phyloP scores from a whole-genome alignment of 2,329 filamentous ascomycete species.

The Colletotrichum echinochloae region DNA sequence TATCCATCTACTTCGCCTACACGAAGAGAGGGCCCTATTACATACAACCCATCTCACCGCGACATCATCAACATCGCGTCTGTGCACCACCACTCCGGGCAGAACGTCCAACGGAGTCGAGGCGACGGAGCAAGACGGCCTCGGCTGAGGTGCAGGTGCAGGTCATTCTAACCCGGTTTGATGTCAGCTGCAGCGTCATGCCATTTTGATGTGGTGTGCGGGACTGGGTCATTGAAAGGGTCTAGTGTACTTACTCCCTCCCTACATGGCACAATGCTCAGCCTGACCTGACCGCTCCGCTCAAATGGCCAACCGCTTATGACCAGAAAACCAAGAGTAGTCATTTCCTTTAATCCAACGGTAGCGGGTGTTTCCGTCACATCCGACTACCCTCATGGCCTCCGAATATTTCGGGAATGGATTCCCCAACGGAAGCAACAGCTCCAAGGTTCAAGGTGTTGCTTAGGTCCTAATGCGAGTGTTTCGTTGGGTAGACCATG shows the following conservation, averaged over 20 bases:
- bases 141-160: constrained; percentile 20
- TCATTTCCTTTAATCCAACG: neutral
- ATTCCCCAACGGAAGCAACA: neutral
- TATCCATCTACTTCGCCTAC: constrained; percentile 34
- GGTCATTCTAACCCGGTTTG: constrained; percentile 28
- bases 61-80: constrained; percentile 19
- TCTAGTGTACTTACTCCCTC: too few species aligned
- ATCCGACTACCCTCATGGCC: neutral
- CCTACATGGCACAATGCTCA: constrained; percentile 20
- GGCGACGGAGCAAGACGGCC: constrained; percentile 10
- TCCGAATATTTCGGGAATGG: neutral
- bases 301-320: neutral
- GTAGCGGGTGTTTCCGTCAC: neutral
- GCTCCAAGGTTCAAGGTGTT: neutral
- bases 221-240: constrained; percentile 5
- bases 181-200: constrained; percentile 34
- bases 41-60: constrained; percentile 21
- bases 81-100: constrained; percentile 13
- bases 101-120: constrained; percentile 11
- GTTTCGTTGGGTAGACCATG: neutral
- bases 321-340: neutral
- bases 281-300: constrained; percentile 33
- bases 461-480: neutral
- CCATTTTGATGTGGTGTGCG: constrained; percentile 23
- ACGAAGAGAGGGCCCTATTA: constrained; percentile 29